Percentiles rank a stretch among this genome's conserved stretches.
phyloP scores from a whole-genome alignment of 257 asterid genomes.

The Petunia secreta region DNA sequence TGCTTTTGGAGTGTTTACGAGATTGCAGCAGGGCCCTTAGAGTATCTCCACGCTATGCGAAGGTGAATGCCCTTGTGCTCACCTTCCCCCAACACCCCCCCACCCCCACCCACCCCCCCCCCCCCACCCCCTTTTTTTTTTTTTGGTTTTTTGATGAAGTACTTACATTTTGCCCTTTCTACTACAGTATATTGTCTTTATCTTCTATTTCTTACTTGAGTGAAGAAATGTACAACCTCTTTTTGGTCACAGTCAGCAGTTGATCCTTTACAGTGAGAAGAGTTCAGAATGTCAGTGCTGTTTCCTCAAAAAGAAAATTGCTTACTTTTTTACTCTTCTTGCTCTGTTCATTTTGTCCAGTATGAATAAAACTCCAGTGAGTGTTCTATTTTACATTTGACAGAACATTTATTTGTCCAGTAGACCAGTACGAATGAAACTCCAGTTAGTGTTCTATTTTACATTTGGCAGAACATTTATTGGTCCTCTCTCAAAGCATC shows the following conservation, averaged over 20 bases:
- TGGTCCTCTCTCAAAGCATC: slow-evolving; percentile 5
- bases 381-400: background rate
- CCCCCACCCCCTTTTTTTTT: too few relatives aligned
- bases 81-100: background rate
- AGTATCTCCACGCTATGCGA: slow-evolving; percentile 65
- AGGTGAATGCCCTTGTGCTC: slow-evolving; percentile 50
- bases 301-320: slow-evolving; percentile 11
- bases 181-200: slow-evolving; percentile 9
- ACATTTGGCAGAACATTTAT: background rate
- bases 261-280: background rate
- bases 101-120: too few relatives aligned
- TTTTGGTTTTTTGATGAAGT: slow-evolving; percentile 19
- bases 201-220: background rate
- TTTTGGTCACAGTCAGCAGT: background rate
- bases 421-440: background rate
- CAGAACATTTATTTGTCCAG: background rate
- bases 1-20: slow-evolving; percentile 62
- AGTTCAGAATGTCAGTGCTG: slow-evolving; percentile 13
- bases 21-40: slow-evolving; percentile 75
- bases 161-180: background rate
- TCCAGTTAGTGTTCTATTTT: slow-evolving; percentile 1
- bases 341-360: background rate
- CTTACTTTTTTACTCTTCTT: background rate
- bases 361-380: background rate
- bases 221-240: background rate